Conservation (phyloP, 1,139 yeast species). For the Meyerozyma sp. region DNA sequence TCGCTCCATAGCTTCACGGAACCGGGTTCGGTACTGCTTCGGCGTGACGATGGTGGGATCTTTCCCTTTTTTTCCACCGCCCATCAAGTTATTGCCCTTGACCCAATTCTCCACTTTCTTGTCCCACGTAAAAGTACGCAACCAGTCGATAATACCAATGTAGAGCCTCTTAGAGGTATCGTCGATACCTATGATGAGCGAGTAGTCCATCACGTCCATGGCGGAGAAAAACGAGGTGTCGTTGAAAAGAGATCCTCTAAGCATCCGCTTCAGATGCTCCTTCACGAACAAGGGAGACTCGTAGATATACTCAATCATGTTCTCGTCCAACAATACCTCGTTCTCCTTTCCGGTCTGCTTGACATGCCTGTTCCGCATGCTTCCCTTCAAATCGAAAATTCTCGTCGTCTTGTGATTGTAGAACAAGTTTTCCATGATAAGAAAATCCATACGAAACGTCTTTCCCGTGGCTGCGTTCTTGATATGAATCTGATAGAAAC, state of each 20-base stretch:
- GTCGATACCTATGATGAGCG: conserved; percentile 88
- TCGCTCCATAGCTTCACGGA: conserved; percentile 96
- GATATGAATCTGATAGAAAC: conserved; percentile 89
- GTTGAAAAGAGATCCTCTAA: conserved; percentile 88
- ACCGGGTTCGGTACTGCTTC: conserved; percentile 85
- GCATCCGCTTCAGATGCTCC: conserved; percentile 81
- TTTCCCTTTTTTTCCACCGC: conserved; percentile 71
- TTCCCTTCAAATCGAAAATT: conserved; percentile 93
- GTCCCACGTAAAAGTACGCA: conserved; percentile 97
- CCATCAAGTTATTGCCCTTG: conserved; percentile 77
- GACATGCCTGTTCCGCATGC: conserved; percentile 96
- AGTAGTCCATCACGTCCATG: conserved; percentile 99
- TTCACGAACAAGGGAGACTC: conserved; percentile 94
- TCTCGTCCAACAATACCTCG: conserved; percentile 91
- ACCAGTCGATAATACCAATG: conserved; percentile 94
- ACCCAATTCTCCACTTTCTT: conserved; percentile 98
- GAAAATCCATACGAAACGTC: conserved; percentile 78
- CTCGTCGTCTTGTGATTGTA: conserved; percentile 79
- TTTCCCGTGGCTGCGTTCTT: conserved; percentile 73
- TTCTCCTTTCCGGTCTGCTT: conserved; percentile 94
- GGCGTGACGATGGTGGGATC: conserved; percentile 98
- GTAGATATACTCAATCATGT: conserved; percentile 96
- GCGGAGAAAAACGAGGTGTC: conserved; percentile 92
- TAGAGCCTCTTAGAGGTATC: conserved; percentile 62
- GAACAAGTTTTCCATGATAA: conserved; percentile 93